Evolutionary conservation across 2,329 filamentous ascomycete species (phyloP).

Genomic region (Talaromyces sp.): DNA sequence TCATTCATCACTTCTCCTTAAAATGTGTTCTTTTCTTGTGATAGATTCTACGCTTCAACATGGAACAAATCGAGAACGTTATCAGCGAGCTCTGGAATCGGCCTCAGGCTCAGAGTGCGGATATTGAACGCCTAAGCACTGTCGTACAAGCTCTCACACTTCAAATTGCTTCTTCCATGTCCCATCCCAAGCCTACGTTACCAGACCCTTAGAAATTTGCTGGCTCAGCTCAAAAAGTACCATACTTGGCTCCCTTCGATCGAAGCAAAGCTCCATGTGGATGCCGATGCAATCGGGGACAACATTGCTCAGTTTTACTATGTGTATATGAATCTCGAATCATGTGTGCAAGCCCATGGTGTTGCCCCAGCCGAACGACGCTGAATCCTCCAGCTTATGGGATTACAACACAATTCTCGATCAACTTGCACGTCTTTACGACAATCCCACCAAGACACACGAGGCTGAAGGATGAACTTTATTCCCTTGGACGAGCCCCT

Average conservation of each 20-base stretch:
- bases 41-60: no score
- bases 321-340: not conserved
- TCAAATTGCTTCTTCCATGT: no score
- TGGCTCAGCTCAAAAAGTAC: no score
- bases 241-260: not conserved
- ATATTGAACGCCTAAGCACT: no score
- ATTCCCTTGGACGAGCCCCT: not conserved
- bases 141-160: no score
- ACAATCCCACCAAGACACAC: slow-evolving; percentile 2
- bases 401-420: not conserved
- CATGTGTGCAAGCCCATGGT: not conserved
- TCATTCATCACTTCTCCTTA: no score
- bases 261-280: not conserved
- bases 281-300: not conserved
- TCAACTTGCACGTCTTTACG: not conserved
- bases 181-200: no score
- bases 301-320: not conserved
- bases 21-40: no score
- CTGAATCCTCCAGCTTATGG: not conserved
- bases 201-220: no score
- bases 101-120: no score
- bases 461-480: not conserved
- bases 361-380: not conserved
- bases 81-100: no score
- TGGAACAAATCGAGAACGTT: no score